Conservation (phyloP, 108 stramenopile species). For the Parietichytrium sp. region DNA sequence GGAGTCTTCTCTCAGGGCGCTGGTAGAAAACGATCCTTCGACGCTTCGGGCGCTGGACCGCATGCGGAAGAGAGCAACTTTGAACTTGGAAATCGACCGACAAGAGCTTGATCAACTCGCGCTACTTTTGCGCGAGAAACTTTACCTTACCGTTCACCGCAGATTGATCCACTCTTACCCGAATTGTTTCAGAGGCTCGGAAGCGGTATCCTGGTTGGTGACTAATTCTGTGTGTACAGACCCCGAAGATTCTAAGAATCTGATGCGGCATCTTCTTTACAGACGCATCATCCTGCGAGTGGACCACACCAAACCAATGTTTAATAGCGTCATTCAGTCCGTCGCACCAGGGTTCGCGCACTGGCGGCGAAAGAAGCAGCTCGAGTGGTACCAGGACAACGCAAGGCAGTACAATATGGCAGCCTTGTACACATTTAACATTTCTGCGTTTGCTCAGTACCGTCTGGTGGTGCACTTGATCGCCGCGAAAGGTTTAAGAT, state of each 20-base stretch:
- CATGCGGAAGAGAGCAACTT: not conserved
- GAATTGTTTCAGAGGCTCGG: constrained; percentile 4
- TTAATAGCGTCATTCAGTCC: constrained; percentile 30
- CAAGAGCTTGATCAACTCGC: constrained; percentile 31
- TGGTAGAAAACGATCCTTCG: not conserved
- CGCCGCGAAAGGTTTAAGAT: not conserved
- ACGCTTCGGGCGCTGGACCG: not conserved
- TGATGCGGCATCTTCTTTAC: constrained; percentile 26
- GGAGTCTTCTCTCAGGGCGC: not conserved
- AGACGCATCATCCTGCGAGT: constrained; percentile 9
- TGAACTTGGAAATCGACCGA: constrained; percentile 27
- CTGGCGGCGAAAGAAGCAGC: constrained; percentile 29
- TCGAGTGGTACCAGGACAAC: constrained; percentile 24
- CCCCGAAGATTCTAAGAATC: not conserved
- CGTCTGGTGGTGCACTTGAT: constrained; percentile 17
- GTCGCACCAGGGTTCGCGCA: constrained; percentile 9
- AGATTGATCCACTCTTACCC: constrained; percentile 33
- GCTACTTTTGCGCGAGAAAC: not conserved
- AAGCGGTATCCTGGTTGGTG: constrained; percentile 8
- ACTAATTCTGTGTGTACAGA: constrained; percentile 23
- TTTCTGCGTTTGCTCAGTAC: constrained; percentile 15
- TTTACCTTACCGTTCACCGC: not conserved
- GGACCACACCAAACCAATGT: constrained; percentile 26
- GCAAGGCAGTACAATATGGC: not conserved
- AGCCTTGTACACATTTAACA: constrained; percentile 25